Evolutionary conservation across 148 eudicot species (phyloP).

Genomic region (Camellia granthamiana): DNA sequence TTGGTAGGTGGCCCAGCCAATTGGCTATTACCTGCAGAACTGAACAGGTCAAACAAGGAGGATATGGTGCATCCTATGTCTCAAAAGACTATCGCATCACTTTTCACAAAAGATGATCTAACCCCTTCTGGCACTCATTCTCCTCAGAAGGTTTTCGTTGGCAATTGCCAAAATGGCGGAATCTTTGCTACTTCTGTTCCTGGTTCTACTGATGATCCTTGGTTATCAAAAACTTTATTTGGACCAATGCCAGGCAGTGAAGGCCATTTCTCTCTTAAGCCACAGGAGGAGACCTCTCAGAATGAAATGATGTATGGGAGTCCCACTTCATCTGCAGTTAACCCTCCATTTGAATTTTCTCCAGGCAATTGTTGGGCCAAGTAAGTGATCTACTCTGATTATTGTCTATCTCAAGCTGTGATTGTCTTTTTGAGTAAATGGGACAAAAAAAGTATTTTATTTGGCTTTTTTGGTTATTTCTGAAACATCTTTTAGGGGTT

Average conservation of each 20-base stretch:
- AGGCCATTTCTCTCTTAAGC: constrained; percentile 38
- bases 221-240: constrained; percentile 54
- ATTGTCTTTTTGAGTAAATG: not conserved
- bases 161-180: constrained; percentile 47
- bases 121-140: constrained; percentile 44
- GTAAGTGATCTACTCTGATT: constrained; percentile 47
- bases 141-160: constrained; percentile 40
- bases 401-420: not conserved
- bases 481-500: no score
- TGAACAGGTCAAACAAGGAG: constrained; percentile 52
- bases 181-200: constrained; percentile 40
- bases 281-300: constrained; percentile 46
- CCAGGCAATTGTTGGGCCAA: constrained; percentile 63
- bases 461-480: not conserved
- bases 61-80: constrained; percentile 41
- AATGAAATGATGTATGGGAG: constrained; percentile 49
- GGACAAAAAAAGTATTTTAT: not conserved
- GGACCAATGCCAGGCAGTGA: constrained; percentile 45
- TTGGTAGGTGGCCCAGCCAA: constrained; percentile 48
- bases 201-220: constrained; percentile 58
- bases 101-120: constrained; percentile 67
- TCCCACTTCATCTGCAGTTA: constrained; percentile 41
- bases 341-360: constrained; percentile 49
- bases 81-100: constrained; percentile 73
- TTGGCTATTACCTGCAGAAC: constrained; percentile 63